phyloP scores from a whole-genome alignment of 495 filamentous ascomycete species.

The Chaetomium tenue region DNA sequence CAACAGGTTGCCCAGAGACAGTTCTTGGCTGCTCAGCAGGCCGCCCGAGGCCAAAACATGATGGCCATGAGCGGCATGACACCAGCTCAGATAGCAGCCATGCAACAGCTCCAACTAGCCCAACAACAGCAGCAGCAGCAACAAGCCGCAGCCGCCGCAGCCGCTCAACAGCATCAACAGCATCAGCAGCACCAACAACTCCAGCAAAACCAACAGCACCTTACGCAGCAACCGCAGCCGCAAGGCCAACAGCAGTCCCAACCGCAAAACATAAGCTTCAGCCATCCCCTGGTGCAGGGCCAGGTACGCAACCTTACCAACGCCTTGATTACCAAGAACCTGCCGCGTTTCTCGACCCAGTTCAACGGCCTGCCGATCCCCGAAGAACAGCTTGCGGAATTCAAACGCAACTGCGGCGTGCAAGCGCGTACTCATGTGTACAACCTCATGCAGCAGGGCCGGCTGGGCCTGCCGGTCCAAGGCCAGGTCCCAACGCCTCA shows the following conservation, averaged over 20 bases:
- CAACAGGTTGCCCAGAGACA: constrained; percentile 44
- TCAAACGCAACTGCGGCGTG: constrained; percentile 29
- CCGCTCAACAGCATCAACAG: constrained; percentile 36
- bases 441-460: not conserved
- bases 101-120: constrained; percentile 42
- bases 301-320: constrained; percentile 38
- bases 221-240: constrained; percentile 40
- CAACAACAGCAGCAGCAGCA: constrained; percentile 40
- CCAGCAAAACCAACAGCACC: constrained; percentile 36
- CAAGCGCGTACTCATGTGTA: constrained; percentile 31
- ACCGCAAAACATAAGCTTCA: constrained; percentile 39
- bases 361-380: constrained; percentile 38
- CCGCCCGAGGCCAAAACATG: constrained; percentile 34
- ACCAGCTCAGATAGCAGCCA: constrained; percentile 39
- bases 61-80: constrained; percentile 39
- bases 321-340: constrained; percentile 48
- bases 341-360: constrained; percentile 44
- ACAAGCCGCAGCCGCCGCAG: constrained; percentile 39
- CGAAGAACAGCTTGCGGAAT: constrained; percentile 35
- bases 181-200: constrained; percentile 40
- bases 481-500: constrained; percentile 5
- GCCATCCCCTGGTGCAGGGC: constrained; percentile 23
- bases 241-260: constrained; percentile 37
- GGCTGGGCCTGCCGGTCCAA: constrained; percentile 19
- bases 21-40: constrained; percentile 26